Percentiles rank a stretch among this genome's conserved stretches.
These are phyloP conservation scores for Scenedesmus sp. DNA, from an alignment of 163 green algal species.

Conservation along the genomic window DNA sequence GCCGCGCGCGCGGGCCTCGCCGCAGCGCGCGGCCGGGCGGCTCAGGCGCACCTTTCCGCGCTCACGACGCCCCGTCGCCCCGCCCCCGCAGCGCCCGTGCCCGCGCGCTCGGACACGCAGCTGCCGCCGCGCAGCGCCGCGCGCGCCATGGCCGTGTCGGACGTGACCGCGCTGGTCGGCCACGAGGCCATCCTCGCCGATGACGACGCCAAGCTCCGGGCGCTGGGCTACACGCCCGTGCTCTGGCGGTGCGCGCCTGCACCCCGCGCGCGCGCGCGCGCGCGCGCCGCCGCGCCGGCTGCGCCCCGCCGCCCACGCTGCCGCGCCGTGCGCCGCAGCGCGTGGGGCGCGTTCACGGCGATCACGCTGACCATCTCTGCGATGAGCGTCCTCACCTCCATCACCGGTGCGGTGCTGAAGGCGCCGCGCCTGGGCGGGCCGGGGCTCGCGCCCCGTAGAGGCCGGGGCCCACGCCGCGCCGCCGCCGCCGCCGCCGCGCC, in stretches of 20 bases:
- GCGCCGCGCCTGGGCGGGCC: too few relatives aligned
- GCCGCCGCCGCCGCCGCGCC: background rate
- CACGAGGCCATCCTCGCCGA: too few relatives aligned
- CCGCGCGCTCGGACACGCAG: too few relatives aligned
- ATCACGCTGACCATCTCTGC: constrained; percentile 40
- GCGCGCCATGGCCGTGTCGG: too few relatives aligned
- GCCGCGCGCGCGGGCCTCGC: too few relatives aligned
- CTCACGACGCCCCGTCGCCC: too few relatives aligned
- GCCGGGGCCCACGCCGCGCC: background rate
- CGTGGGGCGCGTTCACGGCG: constrained; percentile 18
- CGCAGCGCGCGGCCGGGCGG: too few relatives aligned
- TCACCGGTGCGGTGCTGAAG: constrained; percentile 42
- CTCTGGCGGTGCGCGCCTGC: background rate
- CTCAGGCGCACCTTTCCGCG: too few relatives aligned
- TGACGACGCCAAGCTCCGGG: constrained; percentile 8
- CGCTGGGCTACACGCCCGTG: constrained; percentile 33
- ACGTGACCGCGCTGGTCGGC: too few relatives aligned
- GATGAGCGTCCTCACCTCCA: constrained; percentile 37
- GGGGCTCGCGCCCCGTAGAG: too few relatives aligned
- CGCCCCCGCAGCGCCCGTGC: too few relatives aligned
- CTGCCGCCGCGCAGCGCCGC: too few relatives aligned
- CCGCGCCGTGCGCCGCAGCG: background rate
- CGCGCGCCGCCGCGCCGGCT: background rate
- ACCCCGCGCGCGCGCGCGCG: background rate
- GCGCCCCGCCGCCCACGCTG: background rate